Evolutionary conservation across 2,329 filamentous ascomycete genomes (phyloP), one percentile per base, ranked within the genome.

Genomic region (Fusarium sp.): DNA sequence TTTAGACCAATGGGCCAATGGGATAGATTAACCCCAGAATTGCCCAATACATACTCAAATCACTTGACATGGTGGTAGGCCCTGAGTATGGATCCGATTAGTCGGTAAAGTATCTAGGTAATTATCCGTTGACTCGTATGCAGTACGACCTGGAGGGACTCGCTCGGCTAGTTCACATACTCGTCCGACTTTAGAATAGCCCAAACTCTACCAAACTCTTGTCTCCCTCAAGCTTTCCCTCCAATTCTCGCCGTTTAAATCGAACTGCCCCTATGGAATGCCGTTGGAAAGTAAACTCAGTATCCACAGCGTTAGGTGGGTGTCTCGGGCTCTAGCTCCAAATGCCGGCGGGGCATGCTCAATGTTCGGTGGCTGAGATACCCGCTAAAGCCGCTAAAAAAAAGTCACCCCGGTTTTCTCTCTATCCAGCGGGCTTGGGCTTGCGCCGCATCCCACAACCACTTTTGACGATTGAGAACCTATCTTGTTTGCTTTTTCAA

Each of bases 311-410:
- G 8, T 54, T 63, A 18, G 45, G 23, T 11, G 11, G 6, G 11
- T 6, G 64, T 41, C 53, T 68, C 53, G 49, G 35, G 23, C 35
- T 35, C 15, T 4, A 35, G 47, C 15, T 50, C 47, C 50, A 36
- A 60, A 41, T 52, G 54, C 37, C 42, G 46, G 65, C 40, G 65
- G 64, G 60, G 58, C 39, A 52, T n/a, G 29, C 47, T 64, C 35
- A 52, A 33, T 41, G 47, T 62, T 53, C 18, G 65, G 65, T 68
- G 65, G 65, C 60, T 68, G 50, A 69, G 50, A 49, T 58, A 39
- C 47, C 65, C 65, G 61, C 63, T 66, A 51, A 57, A 61, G 18
- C 58, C 60, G 51, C 60, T 63, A 63, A 48, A 53, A 54, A 46
- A 57, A 43, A 60, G 42, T 67, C 36, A 40, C 63, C 51, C 63